phyloP scores from a whole-genome alignment of 2,329 filamentous ascomycete species.

The Shiraia sp. region DNA sequence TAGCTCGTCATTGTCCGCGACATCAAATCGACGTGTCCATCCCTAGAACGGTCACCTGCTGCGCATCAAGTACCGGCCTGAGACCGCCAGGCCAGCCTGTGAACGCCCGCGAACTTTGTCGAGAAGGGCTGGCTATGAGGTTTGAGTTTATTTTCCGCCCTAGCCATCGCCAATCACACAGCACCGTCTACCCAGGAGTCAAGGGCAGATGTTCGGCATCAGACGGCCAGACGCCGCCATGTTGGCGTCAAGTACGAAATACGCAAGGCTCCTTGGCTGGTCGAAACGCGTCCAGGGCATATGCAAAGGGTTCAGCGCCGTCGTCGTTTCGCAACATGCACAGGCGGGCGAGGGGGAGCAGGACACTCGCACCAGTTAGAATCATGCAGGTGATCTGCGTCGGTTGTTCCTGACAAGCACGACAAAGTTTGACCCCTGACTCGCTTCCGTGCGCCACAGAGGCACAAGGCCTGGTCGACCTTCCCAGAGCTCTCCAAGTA shows the following conservation, averaged over 20 bases:
- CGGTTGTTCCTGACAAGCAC: conserved; percentile 22
- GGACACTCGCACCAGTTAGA: conserved; percentile 18
- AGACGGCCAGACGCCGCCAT: no score
- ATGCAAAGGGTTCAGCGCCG: background rate
- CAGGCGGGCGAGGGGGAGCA: conserved; percentile 20
- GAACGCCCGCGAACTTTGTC: background rate
- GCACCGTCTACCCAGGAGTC: no score
- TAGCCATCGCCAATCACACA: background rate
- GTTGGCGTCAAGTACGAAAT: no score
- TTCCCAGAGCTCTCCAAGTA: conserved; percentile 18
- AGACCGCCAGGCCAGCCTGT: conserved; percentile 3
- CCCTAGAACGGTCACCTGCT: conserved; percentile 6
- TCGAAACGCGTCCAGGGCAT: no score
- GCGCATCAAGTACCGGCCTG: conserved; percentile 7
- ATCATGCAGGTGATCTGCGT: conserved; percentile 19
- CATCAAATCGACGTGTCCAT: background rate
- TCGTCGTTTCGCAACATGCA: conserved; percentile 24
- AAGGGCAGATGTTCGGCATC: no score
- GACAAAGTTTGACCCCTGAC: conserved; percentile 24
- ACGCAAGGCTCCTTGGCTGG: no score
- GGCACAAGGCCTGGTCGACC: no score
- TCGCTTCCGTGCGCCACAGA: conserved; percentile 30
- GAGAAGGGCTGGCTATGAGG: background rate
- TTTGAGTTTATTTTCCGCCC: conserved; percentile 1
- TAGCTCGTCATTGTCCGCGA: conserved; percentile 7